Evolutionary conservation across 2,329 filamentous ascomycete genomes (phyloP), one percentile per base, ranked within the genome.

Genomic region (Neodidymelliopsis sp.): DNA sequence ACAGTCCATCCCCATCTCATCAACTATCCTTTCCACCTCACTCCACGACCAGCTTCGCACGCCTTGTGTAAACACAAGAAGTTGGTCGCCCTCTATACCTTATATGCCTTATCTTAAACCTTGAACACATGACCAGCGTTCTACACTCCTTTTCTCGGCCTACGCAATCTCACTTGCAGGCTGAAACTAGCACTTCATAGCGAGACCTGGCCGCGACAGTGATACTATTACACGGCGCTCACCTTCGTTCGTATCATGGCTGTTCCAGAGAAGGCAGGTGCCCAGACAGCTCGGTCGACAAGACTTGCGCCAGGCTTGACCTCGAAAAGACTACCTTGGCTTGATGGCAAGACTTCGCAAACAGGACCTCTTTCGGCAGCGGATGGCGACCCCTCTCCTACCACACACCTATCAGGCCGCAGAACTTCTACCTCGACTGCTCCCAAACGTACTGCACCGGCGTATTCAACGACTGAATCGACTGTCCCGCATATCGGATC

Each of bases 241-340:
- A 25, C n/a, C 12, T 30, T 29, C 10, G 18, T 2, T 25, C 18
- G 30, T 25, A 27, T 12, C 20, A 43, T 47, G 43, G 23, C 23
- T 4, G n/a, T 16, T 9, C 22, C 29, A 6, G 24, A 36, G 37
- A 46, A 7, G 35, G 12, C 33, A 57, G 30, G 13, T 16, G 16
- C 10, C 12, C 20, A 16, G 22, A 12, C 12, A 6, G 31, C 38
- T 33, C 45, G 15, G 9, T 10, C 19, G 31, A 22, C 29, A 2
- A 65, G 53, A 39, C 29, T 57, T 33, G 19, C 50, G 12, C 49
- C 52, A 10, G 51, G 52, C 4, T 53, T 40, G 15, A 57, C 52
- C 4, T 22, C 41, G 1, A 68, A 56, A 16, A 63, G 41, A 35
- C 60, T 70, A 15, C 69, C 67, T 12, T 72, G 69, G 69, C 57